Conservation (phyloP, 257 asterid species). For the Ajuga chamaepitys region DNA sequence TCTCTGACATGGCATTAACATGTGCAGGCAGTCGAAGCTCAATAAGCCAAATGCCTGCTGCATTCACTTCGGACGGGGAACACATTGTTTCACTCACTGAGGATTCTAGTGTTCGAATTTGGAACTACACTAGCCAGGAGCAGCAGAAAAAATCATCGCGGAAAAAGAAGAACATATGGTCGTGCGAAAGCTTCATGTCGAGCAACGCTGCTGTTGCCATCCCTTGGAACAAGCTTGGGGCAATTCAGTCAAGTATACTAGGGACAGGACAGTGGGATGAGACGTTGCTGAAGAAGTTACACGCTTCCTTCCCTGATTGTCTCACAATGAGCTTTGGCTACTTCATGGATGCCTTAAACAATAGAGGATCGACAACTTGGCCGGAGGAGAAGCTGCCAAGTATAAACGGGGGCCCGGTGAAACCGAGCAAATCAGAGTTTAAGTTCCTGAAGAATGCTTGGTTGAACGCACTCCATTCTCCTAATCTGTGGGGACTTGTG, state of each 20-base stretch:
- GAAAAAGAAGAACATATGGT: slow-evolving; percentile 21
- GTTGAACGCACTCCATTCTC: slow-evolving; percentile 49
- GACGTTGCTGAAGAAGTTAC: slow-evolving; percentile 36
- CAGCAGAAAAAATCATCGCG: slow-evolving; percentile 33
- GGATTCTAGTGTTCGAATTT: slow-evolving; percentile 61
- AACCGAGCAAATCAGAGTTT: slow-evolving; percentile 50
- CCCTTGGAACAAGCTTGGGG: slow-evolving; percentile 61
- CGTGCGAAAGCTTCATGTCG: slow-evolving; percentile 69
- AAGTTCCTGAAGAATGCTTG: slow-evolving; percentile 65
- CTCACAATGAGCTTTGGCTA: slow-evolving; percentile 49
- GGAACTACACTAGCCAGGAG: slow-evolving; percentile 53
- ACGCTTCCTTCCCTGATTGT: slow-evolving; percentile 49
- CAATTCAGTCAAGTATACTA: slow-evolving; percentile 34
- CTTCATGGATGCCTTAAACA: slow-evolving; percentile 49
- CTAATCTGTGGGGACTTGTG: slow-evolving; percentile 81
- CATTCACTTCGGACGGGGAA: slow-evolving; percentile 81
- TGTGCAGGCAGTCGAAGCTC: slow-evolving; percentile 46
- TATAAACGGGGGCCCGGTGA: slow-evolving; percentile 20
- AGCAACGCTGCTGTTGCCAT: slow-evolving; percentile 67
- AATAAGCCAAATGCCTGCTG: slow-evolving; percentile 56
- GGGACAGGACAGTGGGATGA: slow-evolving; percentile 37
- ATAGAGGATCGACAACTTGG: slow-evolving; percentile 63
- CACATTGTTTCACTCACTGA: slow-evolving; percentile 59
- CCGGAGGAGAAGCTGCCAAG: slow-evolving; percentile 66
- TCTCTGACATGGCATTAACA: not conserved